Evolutionary conservation across 2,329 filamentous ascomycete genomes (phyloP).

Genomic region (Fonsecaea monophora): DNA sequence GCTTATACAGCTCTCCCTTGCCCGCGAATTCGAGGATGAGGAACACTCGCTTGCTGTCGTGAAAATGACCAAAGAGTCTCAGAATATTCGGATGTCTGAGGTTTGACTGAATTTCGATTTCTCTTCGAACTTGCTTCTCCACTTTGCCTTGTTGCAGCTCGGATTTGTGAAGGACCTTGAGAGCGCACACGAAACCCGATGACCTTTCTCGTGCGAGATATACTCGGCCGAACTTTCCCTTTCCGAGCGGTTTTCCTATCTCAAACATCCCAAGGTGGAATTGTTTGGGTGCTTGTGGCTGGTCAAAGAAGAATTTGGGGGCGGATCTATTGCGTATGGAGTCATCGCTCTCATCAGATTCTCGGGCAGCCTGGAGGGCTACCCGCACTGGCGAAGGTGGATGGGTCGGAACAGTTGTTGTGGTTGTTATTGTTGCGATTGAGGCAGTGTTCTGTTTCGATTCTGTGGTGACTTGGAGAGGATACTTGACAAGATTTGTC

Average conservation of each 20-base stretch:
- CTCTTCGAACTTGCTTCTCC: slow-evolving; percentile 84
- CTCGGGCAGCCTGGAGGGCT: slow-evolving; percentile 52
- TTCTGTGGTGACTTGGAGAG: slow-evolving; percentile 77
- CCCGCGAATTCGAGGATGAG: slow-evolving; percentile 86
- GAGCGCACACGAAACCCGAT: slow-evolving; percentile 81
- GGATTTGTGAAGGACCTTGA: slow-evolving; percentile 85
- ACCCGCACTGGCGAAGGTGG: slow-evolving; percentile 62
- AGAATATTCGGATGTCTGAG: slow-evolving; percentile 85
- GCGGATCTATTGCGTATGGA: slow-evolving; percentile 31
- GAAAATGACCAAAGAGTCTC: slow-evolving; percentile 84
- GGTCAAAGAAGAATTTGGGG: slow-evolving; percentile 59
- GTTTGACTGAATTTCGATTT: slow-evolving; percentile 90
- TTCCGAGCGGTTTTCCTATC: slow-evolving; percentile 83
- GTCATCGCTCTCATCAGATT: slow-evolving; percentile 58
- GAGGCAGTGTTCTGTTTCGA: slow-evolving; percentile 63
- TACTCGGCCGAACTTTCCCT: slow-evolving; percentile 86
- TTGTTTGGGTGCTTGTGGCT: slow-evolving; percentile 60
- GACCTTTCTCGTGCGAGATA: slow-evolving; percentile 82
- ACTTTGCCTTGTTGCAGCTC: slow-evolving; percentile 81
- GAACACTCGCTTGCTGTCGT: slow-evolving; percentile 87
- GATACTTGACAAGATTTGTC: slow-evolving; percentile 84
- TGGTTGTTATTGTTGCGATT: slow-evolving; percentile 55
- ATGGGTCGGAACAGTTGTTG: slow-evolving; percentile 43
- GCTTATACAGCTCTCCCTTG: slow-evolving; percentile 87
- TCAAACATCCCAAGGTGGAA: slow-evolving; percentile 95